Conservation (phyloP, 2,329 filamentous ascomycete species). For the Aspergillus tanneri region DNA sequence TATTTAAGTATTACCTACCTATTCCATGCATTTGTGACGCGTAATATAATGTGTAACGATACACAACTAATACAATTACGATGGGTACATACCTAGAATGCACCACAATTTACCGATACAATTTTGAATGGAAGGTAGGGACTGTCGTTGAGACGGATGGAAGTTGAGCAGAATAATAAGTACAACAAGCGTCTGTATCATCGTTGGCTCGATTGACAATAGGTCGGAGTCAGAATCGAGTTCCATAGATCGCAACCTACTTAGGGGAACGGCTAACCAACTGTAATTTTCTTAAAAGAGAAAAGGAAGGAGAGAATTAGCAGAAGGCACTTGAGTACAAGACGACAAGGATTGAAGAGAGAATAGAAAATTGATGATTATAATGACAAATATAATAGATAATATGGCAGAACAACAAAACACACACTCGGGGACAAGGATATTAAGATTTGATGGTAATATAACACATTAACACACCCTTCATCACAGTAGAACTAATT, state of each 20-base stretch:
- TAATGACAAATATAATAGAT: not conserved
- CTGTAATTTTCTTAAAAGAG: constrained; percentile 14
- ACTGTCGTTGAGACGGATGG: not conserved
- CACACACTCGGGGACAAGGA: too few relatives aligned
- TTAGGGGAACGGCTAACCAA: constrained; percentile 18
- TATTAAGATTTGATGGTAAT: not conserved
- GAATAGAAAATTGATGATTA: constrained; percentile 5
- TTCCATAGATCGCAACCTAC: constrained; percentile 25
- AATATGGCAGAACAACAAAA: too few relatives aligned
- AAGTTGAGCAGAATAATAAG: constrained; percentile 9
- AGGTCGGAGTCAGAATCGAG: constrained; percentile 14
- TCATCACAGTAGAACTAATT: not conserved
- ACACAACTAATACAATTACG: too few relatives aligned
- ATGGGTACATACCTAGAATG: too few relatives aligned
- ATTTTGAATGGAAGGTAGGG: too few relatives aligned
- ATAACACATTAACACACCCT: too few relatives aligned
- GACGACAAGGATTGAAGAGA: constrained; percentile 7
- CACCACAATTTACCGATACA: too few relatives aligned
- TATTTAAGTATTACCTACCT: too few relatives aligned
- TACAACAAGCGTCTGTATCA: constrained; percentile 9
- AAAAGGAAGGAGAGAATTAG: constrained; percentile 4
- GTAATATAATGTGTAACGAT: too few relatives aligned
- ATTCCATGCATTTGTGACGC: too few relatives aligned
- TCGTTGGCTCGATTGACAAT: constrained; percentile 4
- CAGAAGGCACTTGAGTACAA: not conserved